Evolutionary conservation across 805 yeast genomes (phyloP).

Genomic region (Wickerhamomyces chaumierensis): DNA sequence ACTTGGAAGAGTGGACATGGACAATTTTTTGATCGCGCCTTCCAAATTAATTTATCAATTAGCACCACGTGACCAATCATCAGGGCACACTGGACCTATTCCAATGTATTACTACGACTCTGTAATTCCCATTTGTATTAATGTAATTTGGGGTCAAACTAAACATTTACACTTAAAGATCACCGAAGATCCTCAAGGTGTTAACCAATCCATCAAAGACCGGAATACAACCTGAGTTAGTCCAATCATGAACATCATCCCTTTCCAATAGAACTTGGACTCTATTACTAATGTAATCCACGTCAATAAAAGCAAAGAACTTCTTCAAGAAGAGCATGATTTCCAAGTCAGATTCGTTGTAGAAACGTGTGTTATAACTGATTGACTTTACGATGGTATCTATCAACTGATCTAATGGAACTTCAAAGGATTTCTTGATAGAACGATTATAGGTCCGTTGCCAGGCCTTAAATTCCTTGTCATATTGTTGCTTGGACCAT

Average conservation of each 20-base stretch:
- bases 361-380: conserved; percentile 58
- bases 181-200: not conserved
- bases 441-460: conserved; percentile 1
- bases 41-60: too few relatives aligned
- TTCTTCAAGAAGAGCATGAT: conserved; percentile 34
- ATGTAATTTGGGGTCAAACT: too few relatives aligned
- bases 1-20: too few relatives aligned
- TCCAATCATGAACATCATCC: conserved; percentile 14
- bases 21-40: too few relatives aligned
- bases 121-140: too few relatives aligned
- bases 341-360: conserved; percentile 38
- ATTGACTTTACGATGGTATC: conserved; percentile 35
- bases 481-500: conserved; percentile 13
- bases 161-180: too few relatives aligned
- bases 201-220: conserved; percentile 15
- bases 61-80: too few relatives aligned
- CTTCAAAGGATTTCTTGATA: conserved; percentile 12
- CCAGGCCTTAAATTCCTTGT: conserved; percentile 8
- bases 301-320: conserved; percentile 25
- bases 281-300: conserved; percentile 20
- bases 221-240: conserved; percentile 18
- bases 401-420: conserved; percentile 27
- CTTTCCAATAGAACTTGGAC: conserved; percentile 18
- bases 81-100: too few relatives aligned
- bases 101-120: too few relatives aligned